phyloP scores from a whole-genome alignment of 306 rosid genomes.

The Casuarina equisetifolia region DNA sequence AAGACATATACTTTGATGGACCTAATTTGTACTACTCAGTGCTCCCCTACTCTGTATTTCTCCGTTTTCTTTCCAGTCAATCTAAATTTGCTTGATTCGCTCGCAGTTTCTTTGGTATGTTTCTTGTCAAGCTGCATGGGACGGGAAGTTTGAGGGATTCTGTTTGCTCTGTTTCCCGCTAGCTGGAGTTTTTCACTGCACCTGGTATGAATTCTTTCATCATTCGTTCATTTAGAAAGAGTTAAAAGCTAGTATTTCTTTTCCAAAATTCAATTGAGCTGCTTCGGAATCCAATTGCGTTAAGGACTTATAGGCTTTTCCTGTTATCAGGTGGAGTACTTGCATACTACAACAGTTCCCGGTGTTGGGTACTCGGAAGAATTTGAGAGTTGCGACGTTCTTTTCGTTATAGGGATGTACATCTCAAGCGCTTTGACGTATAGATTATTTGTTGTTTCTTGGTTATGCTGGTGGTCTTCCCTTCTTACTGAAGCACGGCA shows the following conservation, averaged over 20 bases:
- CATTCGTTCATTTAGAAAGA: neutral
- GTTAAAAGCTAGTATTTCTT: neutral
- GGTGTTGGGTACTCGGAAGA: neutral
- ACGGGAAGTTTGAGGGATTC: neutral
- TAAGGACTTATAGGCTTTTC: neutral
- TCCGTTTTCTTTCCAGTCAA: neutral
- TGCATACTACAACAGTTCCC: neutral
- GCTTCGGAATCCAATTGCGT: conserved; percentile 5
- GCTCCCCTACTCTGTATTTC: neutral
- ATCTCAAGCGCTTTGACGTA: conserved; percentile 28
- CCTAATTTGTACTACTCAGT: neutral
- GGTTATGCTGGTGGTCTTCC: conserved; percentile 35
- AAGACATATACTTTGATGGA: neutral
- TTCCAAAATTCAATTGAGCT: neutral
- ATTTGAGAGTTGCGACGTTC: neutral
- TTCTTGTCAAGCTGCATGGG: neutral
- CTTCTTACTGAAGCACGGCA: conserved; percentile 20
- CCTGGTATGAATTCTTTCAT: neutral
- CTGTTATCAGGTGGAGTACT: conserved; percentile 25
- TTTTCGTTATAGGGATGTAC: conserved; percentile 28
- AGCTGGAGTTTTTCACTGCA: neutral
- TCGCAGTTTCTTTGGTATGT: neutral
- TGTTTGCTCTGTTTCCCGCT: neutral
- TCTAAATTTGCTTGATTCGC: neutral
- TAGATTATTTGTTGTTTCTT: conserved; percentile 22